phyloP scores from a whole-genome alignment of 306 rosid genomes.

The Ammopiptanthus mongolicus region DNA sequence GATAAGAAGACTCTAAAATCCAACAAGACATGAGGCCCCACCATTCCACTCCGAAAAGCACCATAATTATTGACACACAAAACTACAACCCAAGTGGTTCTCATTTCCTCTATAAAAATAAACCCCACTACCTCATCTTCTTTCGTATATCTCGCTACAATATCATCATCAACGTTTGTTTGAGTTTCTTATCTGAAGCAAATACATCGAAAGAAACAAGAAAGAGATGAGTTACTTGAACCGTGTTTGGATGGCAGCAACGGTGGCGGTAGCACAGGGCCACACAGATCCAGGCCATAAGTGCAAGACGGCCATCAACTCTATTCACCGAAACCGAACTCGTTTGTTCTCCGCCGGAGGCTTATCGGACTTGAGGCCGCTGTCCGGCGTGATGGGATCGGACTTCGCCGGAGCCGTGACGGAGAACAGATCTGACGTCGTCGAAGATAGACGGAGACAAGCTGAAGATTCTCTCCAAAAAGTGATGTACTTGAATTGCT shows the following conservation, averaged over 20 bases:
- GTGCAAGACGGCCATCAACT: slow-evolving; percentile 51
- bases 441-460: slow-evolving; percentile 29
- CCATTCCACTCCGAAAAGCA: neutral
- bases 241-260: slow-evolving; percentile 70
- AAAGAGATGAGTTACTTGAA: slow-evolving; percentile 48
- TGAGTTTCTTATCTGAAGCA: neutral
- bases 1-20: neutral
- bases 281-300: slow-evolving; percentile 56
- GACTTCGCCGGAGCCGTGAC: slow-evolving; percentile 17
- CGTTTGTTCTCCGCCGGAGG: slow-evolving; percentile 34
- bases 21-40: neutral
- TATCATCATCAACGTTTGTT: neutral
- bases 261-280: slow-evolving; percentile 67
- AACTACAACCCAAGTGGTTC: neutral
- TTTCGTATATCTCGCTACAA: no score
- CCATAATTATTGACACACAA: neutral
- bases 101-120: slow-evolving; percentile 23
- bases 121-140: neutral
- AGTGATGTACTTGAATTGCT: slow-evolving; percentile 91
- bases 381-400: slow-evolving; percentile 38
- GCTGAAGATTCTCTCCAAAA: slow-evolving; percentile 71
- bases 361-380: slow-evolving; percentile 27
- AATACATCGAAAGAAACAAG: no score
- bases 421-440: slow-evolving; percentile 30
- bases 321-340: slow-evolving; percentile 46